A percentile compares a stretch with the other conserved stretches of the same genome.
Conservation (phyloP, 768 basidiomycete genomes). For the Macrocybe gigantea region DNA sequence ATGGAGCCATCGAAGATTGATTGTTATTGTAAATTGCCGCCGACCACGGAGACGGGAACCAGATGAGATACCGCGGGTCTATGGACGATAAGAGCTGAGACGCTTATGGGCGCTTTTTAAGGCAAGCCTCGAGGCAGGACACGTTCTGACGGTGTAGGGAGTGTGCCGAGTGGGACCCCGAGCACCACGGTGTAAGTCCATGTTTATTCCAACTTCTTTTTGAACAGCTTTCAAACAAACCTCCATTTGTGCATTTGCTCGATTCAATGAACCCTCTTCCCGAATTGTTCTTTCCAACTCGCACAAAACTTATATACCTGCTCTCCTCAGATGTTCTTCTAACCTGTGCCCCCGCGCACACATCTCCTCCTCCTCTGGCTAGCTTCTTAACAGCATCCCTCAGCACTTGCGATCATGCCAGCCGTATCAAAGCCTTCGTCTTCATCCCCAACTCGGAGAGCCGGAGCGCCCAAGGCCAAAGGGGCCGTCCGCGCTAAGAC, state of each 20-base stretch:
- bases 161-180: constrained; percentile 15
- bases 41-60: not conserved
- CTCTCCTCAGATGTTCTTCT: constrained; percentile 20
- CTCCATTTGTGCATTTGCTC: constrained; percentile 8
- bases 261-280: constrained; percentile 7
- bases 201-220: too few species aligned
- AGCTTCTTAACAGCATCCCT: constrained; percentile 9
- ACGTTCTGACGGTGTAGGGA: constrained; percentile 3
- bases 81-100: too few species aligned
- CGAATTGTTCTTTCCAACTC: constrained; percentile 16
- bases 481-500: constrained; percentile 82
- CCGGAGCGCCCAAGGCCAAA: constrained; percentile 66
- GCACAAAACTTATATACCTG: constrained; percentile 24
- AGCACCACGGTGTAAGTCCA: constrained; percentile 3
- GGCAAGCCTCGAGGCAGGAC: not conserved
- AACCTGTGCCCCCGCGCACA: constrained; percentile 10
- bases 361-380: constrained; percentile 7
- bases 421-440: constrained; percentile 27
- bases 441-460: constrained; percentile 29
- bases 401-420: constrained; percentile 23
- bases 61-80: constrained; percentile 2
- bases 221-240: constrained; percentile 5
- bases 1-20: too few species aligned
- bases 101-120: too few species aligned
- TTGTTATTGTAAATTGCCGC: not conserved